Evolutionary conservation across 2,329 filamentous ascomycete genomes (phyloP), one percentile per base, ranked within the genome.

Genomic region (Hymenoscyphus infarciens): DNA sequence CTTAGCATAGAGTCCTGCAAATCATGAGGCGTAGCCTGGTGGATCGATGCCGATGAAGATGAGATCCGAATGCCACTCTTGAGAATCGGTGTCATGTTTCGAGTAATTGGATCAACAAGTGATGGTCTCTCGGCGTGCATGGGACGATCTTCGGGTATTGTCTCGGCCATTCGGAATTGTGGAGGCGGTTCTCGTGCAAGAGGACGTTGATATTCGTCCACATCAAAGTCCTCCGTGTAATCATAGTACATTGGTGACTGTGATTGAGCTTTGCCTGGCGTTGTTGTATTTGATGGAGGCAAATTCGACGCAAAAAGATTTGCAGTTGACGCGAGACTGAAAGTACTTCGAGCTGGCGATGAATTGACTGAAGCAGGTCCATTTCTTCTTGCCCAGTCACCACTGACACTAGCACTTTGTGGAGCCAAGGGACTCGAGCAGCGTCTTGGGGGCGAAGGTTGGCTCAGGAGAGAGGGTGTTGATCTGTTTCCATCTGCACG

Each of bases 161-260:
- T 70, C 53, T 67, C 71, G 19, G 70, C 67, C 29, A 73, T 62
- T n/a, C 64, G 67, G 60, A 73, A 73, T 19, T 64, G 64, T 16
- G 72, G 69, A 16, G 69, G 67, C 39, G 69, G 70, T n/a, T 66
- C 68, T 29, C 67, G 61, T 45, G 57, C 15, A 19, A 60, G 60
- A 56, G 67, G 56, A 5, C 61, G 63, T 31, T 52, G 62, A 19
- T 67, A 66, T 6, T 64, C 63, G 35, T 71, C 71, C 11, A 67
- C 63, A n/a, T 73, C 71, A 54, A 74, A 75, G 33, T 74, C 69
- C 59, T 75, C 73, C 1, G 73, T 73, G 61, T 75, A 75, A 57
- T 74, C 73, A 62, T 75, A 74, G 57, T 74, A 75, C 27, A 73
- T 58, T 31, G 73, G 73, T 38, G 71, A 72, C 22, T 67, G 57